Percentiles rank a stretch among this genome's conserved stretches.
Conservation (phyloP, 2,329 filamentous ascomycete genomes). For the Fusarium sp. region DNA sequence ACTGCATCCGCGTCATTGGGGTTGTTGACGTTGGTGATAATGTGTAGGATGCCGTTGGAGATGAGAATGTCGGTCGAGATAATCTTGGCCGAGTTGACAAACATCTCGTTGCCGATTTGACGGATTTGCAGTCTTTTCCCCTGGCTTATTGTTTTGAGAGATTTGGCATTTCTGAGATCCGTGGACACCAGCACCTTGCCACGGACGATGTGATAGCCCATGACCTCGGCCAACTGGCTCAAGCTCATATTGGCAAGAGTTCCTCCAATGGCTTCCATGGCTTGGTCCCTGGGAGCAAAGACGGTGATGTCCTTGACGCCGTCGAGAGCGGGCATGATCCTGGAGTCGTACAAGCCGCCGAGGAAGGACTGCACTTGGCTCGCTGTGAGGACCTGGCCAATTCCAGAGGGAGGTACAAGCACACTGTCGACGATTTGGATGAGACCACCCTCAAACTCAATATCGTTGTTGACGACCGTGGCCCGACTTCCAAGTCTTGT, state of each 20-base stretch:
- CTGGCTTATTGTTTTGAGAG: slow-evolving; percentile 50
- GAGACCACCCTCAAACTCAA: slow-evolving; percentile 61
- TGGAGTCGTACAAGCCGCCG: slow-evolving; percentile 48
- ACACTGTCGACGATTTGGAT: slow-evolving; percentile 66
- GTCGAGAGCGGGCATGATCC: slow-evolving; percentile 56
- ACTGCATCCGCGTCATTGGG: slow-evolving; percentile 51
- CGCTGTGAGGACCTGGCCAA: slow-evolving; percentile 64
- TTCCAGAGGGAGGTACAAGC: slow-evolving; percentile 59
- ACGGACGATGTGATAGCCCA: slow-evolving; percentile 75
- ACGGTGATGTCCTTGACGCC: slow-evolving; percentile 64
- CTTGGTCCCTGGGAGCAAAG: slow-evolving; percentile 72
- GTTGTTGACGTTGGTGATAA: slow-evolving; percentile 66
- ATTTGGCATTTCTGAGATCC: slow-evolving; percentile 48
- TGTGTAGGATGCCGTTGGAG: slow-evolving; percentile 69
- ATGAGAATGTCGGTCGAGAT: slow-evolving; percentile 65
- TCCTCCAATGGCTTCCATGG: slow-evolving; percentile 69
- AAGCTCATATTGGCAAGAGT: slow-evolving; percentile 60
- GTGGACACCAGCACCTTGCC: slow-evolving; percentile 65
- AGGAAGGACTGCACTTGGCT: slow-evolving; percentile 58
- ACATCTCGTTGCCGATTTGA: slow-evolving; percentile 59
- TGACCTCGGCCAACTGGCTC: slow-evolving; percentile 62
- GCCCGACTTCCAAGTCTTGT: slow-evolving; percentile 61
- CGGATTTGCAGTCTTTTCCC: slow-evolving; percentile 53
- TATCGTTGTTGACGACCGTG: slow-evolving; percentile 57
- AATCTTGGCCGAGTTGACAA: slow-evolving; percentile 66